A percentile compares a stretch with the other conserved stretches of the same genome.
phyloP scores from a whole-genome alignment of 306 rosid species.

The Dryas octopetala region DNA sequence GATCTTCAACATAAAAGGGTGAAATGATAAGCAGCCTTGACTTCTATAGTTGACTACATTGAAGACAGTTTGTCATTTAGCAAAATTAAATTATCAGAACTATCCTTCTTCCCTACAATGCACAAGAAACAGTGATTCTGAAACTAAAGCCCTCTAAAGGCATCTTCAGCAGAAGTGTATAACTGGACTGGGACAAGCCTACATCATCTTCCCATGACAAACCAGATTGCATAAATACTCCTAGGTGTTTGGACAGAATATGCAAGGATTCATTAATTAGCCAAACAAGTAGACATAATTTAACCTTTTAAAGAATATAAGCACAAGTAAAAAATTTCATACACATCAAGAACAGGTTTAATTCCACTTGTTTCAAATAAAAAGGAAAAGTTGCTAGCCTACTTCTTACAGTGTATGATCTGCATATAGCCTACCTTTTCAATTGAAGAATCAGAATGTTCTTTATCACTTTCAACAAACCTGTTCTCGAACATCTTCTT shows the following conservation, averaged over 20 bases:
- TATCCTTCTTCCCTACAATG: not conserved
- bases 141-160: not conserved
- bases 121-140: not conserved
- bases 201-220: not conserved
- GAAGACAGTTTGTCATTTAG: not conserved
- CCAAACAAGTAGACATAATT: not conserved
- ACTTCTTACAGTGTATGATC: not conserved
- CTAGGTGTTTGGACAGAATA: not conserved
- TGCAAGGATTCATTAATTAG: not conserved
- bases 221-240: not conserved
- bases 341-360: not conserved
- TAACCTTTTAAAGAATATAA: not conserved
- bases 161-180: not conserved
- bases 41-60: not conserved
- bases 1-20: not conserved
- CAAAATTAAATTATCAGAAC: not conserved
- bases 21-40: not conserved
- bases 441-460: slow-evolving; percentile 25
- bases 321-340: not conserved
- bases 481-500: slow-evolving; percentile 20
- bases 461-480: slow-evolving; percentile 32
- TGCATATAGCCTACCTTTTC: slow-evolving; percentile 38
- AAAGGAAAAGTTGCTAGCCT: not conserved
- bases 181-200: not conserved
- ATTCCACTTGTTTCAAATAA: not conserved